A percentile compares a stretch with the other conserved stretches of the same genome.
These are phyloP conservation scores for Aspergillus nidulans DNA, from an alignment of 495 filamentous ascomycete species.

Conservation along the genomic window DNA sequence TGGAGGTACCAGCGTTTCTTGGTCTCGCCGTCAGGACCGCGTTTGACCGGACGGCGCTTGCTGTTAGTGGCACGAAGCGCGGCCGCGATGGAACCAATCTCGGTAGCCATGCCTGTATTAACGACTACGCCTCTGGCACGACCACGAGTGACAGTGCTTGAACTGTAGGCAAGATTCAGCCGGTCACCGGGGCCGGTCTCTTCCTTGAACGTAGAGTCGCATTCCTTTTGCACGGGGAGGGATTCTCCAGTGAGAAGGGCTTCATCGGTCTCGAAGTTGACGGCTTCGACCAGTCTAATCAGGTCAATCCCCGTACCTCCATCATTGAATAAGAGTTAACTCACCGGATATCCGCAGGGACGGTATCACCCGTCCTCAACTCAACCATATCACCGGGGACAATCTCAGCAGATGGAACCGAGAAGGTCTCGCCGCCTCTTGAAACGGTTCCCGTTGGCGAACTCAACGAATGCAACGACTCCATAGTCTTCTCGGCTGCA, in stretches of 20 bases:
- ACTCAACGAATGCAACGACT: constrained; percentile 58
- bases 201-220: constrained; percentile 36
- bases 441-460: constrained; percentile 59
- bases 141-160: constrained; percentile 67
- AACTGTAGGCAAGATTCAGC: constrained; percentile 68
- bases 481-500: constrained; percentile 71
- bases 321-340: constrained; percentile 33
- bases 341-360: constrained; percentile 64
- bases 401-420: constrained; percentile 51
- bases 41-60: constrained; percentile 50
- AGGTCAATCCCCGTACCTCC: constrained; percentile 25
- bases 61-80: constrained; percentile 49
- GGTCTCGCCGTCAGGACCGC: constrained; percentile 50
- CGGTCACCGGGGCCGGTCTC: constrained; percentile 64
- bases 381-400: constrained; percentile 66
- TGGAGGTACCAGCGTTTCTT: constrained; percentile 64
- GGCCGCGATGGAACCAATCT: constrained; percentile 67
- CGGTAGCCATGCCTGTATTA: constrained; percentile 67
- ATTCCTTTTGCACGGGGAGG: constrained; percentile 59
- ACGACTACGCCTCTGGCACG: constrained; percentile 64
- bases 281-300: constrained; percentile 52
- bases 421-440: constrained; percentile 47
- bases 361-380: constrained; percentile 77
- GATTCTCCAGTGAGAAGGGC: constrained; percentile 72
- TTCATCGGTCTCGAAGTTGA: constrained; percentile 72